phyloP scores from a whole-genome alignment of 2,329 filamentous ascomycete species.

The Graphilbum ipis-grandicollis region DNA sequence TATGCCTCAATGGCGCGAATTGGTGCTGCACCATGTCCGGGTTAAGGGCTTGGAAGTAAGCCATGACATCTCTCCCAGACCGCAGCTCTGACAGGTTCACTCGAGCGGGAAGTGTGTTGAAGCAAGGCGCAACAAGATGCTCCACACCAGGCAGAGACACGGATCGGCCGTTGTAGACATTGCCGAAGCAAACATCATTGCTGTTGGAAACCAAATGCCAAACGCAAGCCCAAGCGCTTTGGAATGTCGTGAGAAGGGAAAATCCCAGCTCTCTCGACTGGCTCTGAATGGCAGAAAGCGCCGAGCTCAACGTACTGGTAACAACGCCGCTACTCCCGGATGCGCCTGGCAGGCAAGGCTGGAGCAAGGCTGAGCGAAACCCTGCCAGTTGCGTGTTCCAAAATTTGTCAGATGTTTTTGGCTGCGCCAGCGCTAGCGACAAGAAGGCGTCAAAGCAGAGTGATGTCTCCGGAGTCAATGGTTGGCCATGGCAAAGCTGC shows the following conservation, averaged over 20 bases:
- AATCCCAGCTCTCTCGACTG: conserved; percentile 34
- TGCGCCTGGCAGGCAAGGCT: background rate
- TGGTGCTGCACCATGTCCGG: conserved; percentile 47
- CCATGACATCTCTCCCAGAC: conserved; percentile 33
- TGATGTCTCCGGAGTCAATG: conserved; percentile 21
- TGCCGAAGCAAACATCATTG: conserved; percentile 69
- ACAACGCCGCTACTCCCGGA: conserved; percentile 3
- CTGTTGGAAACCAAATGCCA: conserved; percentile 37
- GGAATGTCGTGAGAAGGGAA: conserved; percentile 49
- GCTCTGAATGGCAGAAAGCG: conserved; percentile 27
- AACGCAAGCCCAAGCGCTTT: conserved; percentile 55
- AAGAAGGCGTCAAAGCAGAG: conserved; percentile 49
- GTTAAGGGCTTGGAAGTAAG: conserved; percentile 20
- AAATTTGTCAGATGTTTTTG: conserved; percentile 37
- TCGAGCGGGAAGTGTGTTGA: conserved; percentile 71
- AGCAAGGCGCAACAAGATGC: conserved; percentile 69
- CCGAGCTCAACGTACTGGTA: conserved; percentile 14
- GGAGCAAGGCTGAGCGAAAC: conserved; percentile 20
- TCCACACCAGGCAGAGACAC: conserved; percentile 48
- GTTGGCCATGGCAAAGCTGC: conserved; percentile 26
- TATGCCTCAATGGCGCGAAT: conserved; percentile 53
- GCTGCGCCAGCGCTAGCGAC: conserved; percentile 31
- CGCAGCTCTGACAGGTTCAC: conserved; percentile 28
- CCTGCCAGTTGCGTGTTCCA: conserved; percentile 43
- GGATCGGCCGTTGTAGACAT: conserved; percentile 64